Conservation (phyloP, 1,139 yeast genomes). For the Geotrichum histeridarum region DNA sequence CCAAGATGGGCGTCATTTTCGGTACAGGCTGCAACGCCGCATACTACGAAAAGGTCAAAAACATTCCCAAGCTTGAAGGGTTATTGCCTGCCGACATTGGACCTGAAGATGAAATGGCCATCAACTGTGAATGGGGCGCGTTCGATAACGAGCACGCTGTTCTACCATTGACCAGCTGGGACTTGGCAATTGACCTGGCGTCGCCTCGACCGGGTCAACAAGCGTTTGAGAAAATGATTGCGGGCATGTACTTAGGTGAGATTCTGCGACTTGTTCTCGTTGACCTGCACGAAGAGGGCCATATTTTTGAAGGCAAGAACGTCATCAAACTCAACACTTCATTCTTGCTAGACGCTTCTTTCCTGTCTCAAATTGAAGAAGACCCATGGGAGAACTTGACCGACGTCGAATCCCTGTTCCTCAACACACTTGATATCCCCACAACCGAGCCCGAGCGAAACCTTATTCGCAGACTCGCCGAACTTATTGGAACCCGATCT, state of each 20-base stretch:
- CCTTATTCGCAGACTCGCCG: slow-evolving; percentile 76
- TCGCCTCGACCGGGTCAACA: slow-evolving; percentile 98
- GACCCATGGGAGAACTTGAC: slow-evolving; percentile 84
- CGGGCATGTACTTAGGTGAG: slow-evolving; percentile 95
- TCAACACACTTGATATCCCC: slow-evolving; percentile 50
- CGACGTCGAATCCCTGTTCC: slow-evolving; percentile 67
- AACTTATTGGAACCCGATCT: slow-evolving; percentile 84
- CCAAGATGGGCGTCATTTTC: slow-evolving; percentile 91
- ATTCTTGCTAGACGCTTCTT: slow-evolving; percentile 82
- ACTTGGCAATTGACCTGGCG: slow-evolving; percentile 68
- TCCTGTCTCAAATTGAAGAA: slow-evolving; percentile 79
- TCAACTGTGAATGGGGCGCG: slow-evolving; percentile 97
- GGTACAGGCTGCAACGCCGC: slow-evolving; percentile 99
- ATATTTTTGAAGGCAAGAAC: slow-evolving; percentile 67
- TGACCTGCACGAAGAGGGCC: slow-evolving; percentile 61
- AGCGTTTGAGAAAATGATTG: slow-evolving; percentile 93
- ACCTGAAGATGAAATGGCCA: slow-evolving; percentile 75
- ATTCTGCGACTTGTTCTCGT: slow-evolving; percentile 73
- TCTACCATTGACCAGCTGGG: slow-evolving; percentile 88
- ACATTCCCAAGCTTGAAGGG: slow-evolving; percentile 82
- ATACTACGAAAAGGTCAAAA: slow-evolving; percentile 70
- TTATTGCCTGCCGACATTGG: slow-evolving; percentile 57
- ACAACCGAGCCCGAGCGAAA: slow-evolving; percentile 78
- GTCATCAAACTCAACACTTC: slow-evolving; percentile 52
- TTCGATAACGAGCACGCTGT: slow-evolving; percentile 79